Evolutionary conservation across 257 asterid species (phyloP).

Genomic region (Marsdenia floribunda): DNA sequence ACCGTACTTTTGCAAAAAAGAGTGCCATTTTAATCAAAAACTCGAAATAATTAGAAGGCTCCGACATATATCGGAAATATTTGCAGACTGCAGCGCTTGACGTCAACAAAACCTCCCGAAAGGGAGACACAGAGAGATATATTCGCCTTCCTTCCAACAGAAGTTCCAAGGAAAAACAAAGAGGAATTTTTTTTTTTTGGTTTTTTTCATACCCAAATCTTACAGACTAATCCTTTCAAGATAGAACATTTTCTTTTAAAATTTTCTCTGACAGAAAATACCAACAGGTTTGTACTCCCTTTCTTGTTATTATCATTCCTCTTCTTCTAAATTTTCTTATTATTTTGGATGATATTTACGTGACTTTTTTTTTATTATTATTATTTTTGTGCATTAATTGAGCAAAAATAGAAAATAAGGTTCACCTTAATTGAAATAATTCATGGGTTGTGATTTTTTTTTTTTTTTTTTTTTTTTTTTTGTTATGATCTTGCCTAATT

Average conservation of each 20-base stretch:
- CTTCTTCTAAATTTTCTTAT: background rate
- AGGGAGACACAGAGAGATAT: background rate
- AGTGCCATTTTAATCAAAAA: too few species aligned
- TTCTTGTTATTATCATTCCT: background rate
- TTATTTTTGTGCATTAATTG: background rate
- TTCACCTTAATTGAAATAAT: constrained; percentile 8
- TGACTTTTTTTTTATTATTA: background rate
- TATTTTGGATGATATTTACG: background rate
- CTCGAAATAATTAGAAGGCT: background rate
- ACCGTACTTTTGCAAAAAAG: too few species aligned
- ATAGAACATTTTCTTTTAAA: background rate
- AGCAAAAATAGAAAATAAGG: background rate
- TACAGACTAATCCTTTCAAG: background rate
- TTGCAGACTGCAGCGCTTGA: background rate
- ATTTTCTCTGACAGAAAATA: background rate
- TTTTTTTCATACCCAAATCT: background rate
- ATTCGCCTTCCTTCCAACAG: background rate
- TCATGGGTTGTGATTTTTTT: constrained; percentile 6
- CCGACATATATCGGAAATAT: background rate
- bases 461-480: too few species aligned
- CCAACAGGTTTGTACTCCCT: background rate
- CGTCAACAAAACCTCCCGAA: background rate
- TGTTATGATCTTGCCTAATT: background rate
- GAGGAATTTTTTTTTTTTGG: background rate
- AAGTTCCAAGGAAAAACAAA: background rate